These are phyloP conservation scores for Chondrostereum purpureum DNA, from an alignment of 1,284 basidiomycete species.

Conservation along the genomic window DNA sequence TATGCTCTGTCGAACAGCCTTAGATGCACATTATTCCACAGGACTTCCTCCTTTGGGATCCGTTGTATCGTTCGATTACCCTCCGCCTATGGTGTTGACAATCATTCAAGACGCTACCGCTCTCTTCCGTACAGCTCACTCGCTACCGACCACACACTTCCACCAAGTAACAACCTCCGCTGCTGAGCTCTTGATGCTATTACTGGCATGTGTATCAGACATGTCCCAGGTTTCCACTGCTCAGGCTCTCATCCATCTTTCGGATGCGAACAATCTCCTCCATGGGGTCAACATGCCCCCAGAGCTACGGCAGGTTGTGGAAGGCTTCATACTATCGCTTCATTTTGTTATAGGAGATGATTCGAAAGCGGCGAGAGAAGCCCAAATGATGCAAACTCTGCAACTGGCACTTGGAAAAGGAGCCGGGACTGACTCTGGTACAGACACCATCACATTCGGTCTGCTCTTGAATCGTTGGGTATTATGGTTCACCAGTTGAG, in stretches of 20 bases:
- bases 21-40: slow-evolving; percentile 55
- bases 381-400: slow-evolving; percentile 59
- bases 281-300: slow-evolving; percentile 40
- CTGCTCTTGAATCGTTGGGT: slow-evolving; percentile 56
- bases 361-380: slow-evolving; percentile 56
- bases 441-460: slow-evolving; percentile 57
- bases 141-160: slow-evolving; percentile 52
- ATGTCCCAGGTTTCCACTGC: slow-evolving; percentile 51
- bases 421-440: slow-evolving; percentile 46
- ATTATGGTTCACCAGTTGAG: slow-evolving; percentile 1
- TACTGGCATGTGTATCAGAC: slow-evolving; percentile 54
- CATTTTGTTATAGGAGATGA: slow-evolving; percentile 59
- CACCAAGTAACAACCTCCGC: slow-evolving; percentile 54
- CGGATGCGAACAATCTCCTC: slow-evolving; percentile 50
- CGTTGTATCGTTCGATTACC: slow-evolving; percentile 41
- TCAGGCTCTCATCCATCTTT: slow-evolving; percentile 49
- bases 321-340: slow-evolving; percentile 52
- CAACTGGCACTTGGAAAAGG: slow-evolving; percentile 53
- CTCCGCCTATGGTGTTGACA: slow-evolving; percentile 40
- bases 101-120: slow-evolving; percentile 55
- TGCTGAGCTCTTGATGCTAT: slow-evolving; percentile 52
- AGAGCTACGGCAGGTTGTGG: slow-evolving; percentile 49
- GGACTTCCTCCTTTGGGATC: slow-evolving; percentile 47
- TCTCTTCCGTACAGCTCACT: slow-evolving; percentile 49
- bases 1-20: slow-evolving; percentile 55